These are phyloP conservation scores for Alternaria sp. DNA, from an alignment of 2,329 filamentous ascomycete genomes.

Conservation along the genomic window DNA sequence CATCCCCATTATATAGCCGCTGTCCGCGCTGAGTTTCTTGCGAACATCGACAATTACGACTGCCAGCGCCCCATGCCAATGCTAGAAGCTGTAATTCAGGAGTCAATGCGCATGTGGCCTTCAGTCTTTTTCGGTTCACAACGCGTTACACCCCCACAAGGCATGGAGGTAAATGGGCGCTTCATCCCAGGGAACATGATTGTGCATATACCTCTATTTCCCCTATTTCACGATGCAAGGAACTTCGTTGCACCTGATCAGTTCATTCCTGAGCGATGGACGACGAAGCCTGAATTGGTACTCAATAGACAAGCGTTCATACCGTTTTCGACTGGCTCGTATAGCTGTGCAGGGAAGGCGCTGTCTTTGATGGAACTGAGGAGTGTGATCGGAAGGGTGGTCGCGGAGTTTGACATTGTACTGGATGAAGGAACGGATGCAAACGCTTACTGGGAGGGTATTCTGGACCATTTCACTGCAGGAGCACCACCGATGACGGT, in stretches of 20 bases:
- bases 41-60: constrained; percentile 14
- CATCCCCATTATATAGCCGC: constrained; percentile 27
- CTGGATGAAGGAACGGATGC: constrained; percentile 28
- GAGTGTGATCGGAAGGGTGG: constrained; percentile 65
- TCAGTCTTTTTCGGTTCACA: constrained; percentile 38
- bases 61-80: constrained; percentile 23
- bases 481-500: constrained; percentile 29
- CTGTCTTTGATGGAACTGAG: constrained; percentile 72
- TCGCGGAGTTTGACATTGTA: constrained; percentile 66
- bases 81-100: constrained; percentile 37
- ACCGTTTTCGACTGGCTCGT: constrained; percentile 72
- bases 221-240: constrained; percentile 27
- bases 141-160: constrained; percentile 42
- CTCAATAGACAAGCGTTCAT: constrained; percentile 66
- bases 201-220: constrained; percentile 32
- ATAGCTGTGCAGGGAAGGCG: constrained; percentile 74
- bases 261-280: constrained; percentile 41
- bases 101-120: constrained; percentile 41
- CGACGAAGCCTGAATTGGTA: constrained; percentile 26
- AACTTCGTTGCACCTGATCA: constrained; percentile 33
- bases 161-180: constrained; percentile 30
- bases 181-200: constrained; percentile 43
- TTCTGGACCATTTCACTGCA: constrained; percentile 39
- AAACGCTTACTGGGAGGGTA: constrained; percentile 25
- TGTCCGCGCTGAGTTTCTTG: constrained; percentile 32